phyloP scores from a whole-genome alignment of 2,329 filamentous ascomycete species.

The Xylaria polymorpha region DNA sequence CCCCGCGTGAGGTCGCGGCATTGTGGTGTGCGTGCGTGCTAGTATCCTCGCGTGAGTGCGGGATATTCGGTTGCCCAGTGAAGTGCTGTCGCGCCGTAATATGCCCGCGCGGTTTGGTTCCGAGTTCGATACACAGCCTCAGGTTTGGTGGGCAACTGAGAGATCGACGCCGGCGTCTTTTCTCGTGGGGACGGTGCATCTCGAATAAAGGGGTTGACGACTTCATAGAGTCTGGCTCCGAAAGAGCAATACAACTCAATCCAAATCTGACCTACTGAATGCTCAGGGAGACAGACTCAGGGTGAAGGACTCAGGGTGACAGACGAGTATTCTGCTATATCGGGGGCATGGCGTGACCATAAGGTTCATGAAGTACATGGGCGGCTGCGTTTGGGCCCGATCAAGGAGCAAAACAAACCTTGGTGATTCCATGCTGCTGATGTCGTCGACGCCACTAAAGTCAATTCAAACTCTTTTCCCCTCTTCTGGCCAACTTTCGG shows the following conservation, averaged over 20 bases:
- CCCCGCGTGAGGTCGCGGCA: not conserved
- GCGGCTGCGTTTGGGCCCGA: not conserved
- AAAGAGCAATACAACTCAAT: too few species aligned
- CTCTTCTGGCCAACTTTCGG: not conserved
- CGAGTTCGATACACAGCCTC: not conserved
- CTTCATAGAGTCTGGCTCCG: not conserved
- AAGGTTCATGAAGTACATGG: not conserved
- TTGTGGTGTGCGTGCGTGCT: not conserved
- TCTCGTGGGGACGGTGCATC: not conserved
- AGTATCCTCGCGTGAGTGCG: not conserved
- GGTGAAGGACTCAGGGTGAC: not conserved
- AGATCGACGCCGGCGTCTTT: not conserved
- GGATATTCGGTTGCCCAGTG: not conserved
- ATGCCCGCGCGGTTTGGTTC: not conserved
- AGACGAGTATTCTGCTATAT: not conserved
- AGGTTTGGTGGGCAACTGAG: not conserved
- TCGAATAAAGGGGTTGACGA: not conserved
- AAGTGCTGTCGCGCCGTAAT: not conserved
- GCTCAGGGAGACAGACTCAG: too few species aligned
- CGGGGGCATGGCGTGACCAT: not conserved
- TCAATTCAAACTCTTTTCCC: slow-evolving; percentile 4
- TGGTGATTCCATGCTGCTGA: slow-evolving; percentile 1
- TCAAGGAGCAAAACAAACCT: not conserved
- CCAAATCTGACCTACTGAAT: too few species aligned
- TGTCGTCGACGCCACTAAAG: not conserved